Percentiles rank a stretch among this genome's conserved stretches.
Evolutionary conservation across 371 early-diverging fungal genomes (phyloP).

Genomic region (Apophysomyces trapeziformis): DNA sequence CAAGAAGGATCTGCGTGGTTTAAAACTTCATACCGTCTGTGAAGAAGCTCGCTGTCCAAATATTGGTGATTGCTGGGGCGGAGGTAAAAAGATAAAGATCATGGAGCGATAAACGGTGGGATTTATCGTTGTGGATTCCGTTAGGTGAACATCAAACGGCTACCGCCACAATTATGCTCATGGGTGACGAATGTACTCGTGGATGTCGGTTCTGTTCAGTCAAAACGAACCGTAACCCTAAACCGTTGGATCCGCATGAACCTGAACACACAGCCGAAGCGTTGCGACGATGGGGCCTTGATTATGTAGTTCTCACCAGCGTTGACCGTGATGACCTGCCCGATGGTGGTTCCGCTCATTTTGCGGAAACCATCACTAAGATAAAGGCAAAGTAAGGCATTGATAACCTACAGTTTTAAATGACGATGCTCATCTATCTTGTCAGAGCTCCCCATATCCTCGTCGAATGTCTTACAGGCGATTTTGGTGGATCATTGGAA

Average conservation of each 20-base stretch:
- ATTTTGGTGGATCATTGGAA: conserved; percentile 85
- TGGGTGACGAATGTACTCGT: conserved; percentile 98
- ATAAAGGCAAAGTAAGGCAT: conserved; percentile 79
- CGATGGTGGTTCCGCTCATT: conserved; percentile 95
- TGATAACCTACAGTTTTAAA: neutral
- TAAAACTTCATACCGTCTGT: conserved; percentile 93
- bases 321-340: conserved; percentile 96
- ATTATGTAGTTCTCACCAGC: conserved; percentile 96
- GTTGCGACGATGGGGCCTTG: conserved; percentile 94
- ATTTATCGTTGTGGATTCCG: neutral
- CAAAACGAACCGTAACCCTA: conserved; percentile 91
- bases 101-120: neutral
- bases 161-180: conserved; percentile 98
- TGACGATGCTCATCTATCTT: too few relatives aligned
- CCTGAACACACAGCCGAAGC: conserved; percentile 96
- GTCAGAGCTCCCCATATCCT: conserved; percentile 86
- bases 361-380: conserved; percentile 88
- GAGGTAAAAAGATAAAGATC: conserved; percentile 40
- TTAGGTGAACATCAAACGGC: conserved; percentile 90
- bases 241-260: conserved; percentile 90
- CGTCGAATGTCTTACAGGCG: conserved; percentile 97
- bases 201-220: conserved; percentile 99
- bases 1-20: conserved; percentile 88
- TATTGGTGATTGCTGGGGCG: conserved; percentile 98
- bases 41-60: conserved; percentile 98